Conservation (phyloP, 129 eudicot genomes). For the Silybum marianum region DNA sequence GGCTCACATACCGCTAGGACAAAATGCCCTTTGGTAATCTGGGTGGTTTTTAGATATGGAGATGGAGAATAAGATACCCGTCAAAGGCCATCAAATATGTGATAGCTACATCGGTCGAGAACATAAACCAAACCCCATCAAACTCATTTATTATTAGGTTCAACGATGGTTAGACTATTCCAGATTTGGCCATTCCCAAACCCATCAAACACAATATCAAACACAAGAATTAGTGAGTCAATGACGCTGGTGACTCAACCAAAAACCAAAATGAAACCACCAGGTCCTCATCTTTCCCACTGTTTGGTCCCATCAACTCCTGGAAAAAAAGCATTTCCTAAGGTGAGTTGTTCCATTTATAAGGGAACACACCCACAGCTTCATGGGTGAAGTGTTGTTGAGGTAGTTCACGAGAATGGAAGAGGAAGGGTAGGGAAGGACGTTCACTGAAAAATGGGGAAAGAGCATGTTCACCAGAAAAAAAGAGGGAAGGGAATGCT, state of each 20-base stretch:
- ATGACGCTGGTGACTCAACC: too few species aligned
- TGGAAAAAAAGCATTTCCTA: neutral
- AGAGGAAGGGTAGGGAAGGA: neutral
- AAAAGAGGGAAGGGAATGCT: too few species aligned
- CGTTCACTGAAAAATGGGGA: neutral
- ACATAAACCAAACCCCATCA: neutral
- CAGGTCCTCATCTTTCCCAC: too few species aligned
- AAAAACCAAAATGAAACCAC: too few species aligned
- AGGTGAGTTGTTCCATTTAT: neutral
- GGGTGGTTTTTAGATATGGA: neutral
- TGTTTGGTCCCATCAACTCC: too few species aligned
- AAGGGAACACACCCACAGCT: neutral
- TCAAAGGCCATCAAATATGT: too few species aligned
- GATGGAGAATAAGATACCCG: neutral
- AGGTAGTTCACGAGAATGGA: neutral
- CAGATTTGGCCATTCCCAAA: neutral
- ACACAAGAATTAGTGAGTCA: neutral
- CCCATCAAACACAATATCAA: neutral
- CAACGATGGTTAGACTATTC: neutral
- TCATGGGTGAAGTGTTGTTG: neutral
- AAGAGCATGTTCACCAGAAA: neutral
- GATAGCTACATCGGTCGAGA: neutral
- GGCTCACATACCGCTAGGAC: too few species aligned
- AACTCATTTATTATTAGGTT: neutral
- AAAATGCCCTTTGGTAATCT: too few species aligned